These are phyloP conservation scores for Claviceps africana DNA, from an alignment of 2,329 filamentous ascomycete genomes.

Conservation along the genomic window DNA sequence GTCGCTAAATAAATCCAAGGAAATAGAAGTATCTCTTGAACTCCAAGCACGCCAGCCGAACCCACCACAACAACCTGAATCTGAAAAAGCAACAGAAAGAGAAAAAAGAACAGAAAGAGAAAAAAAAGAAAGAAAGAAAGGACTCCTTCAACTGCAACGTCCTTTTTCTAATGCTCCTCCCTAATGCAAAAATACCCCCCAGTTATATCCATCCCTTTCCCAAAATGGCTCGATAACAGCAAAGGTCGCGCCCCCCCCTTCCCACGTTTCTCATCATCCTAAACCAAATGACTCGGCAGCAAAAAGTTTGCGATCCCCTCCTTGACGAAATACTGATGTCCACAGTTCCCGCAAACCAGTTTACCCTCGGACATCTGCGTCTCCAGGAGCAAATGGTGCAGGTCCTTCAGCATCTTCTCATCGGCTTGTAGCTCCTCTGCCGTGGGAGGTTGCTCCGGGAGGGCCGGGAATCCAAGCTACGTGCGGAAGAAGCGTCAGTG, in stretches of 20 bases:
- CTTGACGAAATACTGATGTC: constrained; percentile 85
- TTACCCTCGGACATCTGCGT: constrained; percentile 82
- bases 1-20: background rate
- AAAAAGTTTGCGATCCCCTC: constrained; percentile 96
- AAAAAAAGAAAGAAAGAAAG: background rate
- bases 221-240: constrained; percentile 57
- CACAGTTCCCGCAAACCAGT: constrained; percentile 80
- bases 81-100: no score
- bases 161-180: background rate
- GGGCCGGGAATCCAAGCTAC: constrained; percentile 64
- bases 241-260: constrained; percentile 97
- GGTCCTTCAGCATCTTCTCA: constrained; percentile 57
- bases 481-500: background rate
- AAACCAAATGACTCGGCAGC: constrained; percentile 77
- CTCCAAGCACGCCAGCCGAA: constrained; percentile 1
- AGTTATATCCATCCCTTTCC: background rate
- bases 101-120: background rate
- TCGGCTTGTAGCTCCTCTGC: constrained; percentile 48
- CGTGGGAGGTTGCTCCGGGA: constrained; percentile 52
- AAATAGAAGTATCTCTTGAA: background rate
- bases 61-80: background rate
- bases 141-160: background rate
- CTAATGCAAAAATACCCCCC: background rate
- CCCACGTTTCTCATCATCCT: background rate
- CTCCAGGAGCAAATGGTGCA: constrained; percentile 74